Conservation (phyloP, 306 rosid species). For the Quercus cerris region DNA sequence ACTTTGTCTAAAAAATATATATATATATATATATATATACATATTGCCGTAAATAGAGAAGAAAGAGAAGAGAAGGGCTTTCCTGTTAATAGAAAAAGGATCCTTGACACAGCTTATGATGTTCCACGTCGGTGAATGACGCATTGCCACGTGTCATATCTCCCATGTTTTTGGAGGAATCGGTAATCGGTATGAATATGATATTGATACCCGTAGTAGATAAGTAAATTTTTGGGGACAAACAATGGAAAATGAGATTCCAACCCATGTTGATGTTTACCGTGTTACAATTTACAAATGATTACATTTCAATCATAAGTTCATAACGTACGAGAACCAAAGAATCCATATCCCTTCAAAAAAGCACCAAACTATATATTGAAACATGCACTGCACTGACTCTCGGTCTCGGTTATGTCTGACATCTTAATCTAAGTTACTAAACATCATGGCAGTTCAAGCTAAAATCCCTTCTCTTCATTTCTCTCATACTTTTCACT, state of each 20-base stretch:
- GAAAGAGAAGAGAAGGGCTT: too few relatives aligned
- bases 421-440: neutral
- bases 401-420: neutral
- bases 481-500: conserved; percentile 27
- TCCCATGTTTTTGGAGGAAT: too few relatives aligned
- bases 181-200: too few relatives aligned
- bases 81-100: too few relatives aligned
- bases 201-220: too few relatives aligned
- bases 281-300: neutral
- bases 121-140: too few relatives aligned
- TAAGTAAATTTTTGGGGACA: neutral
- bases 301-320: neutral
- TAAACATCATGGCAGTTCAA: neutral
- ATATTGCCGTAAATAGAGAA: too few relatives aligned
- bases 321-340: conserved; percentile 24
- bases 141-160: too few relatives aligned
- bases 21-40: too few relatives aligned
- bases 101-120: too few relatives aligned
- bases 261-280: neutral
- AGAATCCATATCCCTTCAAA: conserved; percentile 22
- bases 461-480: conserved; percentile 17
- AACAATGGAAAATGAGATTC: neutral
- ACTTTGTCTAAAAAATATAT: too few relatives aligned
- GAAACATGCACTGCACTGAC: neutral
- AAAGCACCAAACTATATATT: neutral